Conservation (phyloP, 441 rosid species). For the Breynia disticha region DNA sequence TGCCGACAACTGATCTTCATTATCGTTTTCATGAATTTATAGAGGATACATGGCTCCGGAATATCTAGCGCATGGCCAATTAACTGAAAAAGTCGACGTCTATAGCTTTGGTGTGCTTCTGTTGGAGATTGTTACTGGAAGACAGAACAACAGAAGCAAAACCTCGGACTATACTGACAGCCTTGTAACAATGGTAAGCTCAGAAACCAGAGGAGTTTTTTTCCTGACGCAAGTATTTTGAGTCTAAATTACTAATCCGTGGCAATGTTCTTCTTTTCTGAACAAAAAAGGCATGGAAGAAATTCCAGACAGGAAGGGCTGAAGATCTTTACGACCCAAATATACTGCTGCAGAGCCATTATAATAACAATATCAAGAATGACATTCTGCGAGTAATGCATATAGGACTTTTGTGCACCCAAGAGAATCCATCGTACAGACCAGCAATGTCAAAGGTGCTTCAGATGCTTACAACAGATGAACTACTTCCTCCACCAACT, state of each 20-base stretch:
- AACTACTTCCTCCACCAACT: conserved; percentile 53
- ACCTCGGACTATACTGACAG: conserved; percentile 54
- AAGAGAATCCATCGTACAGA: conserved; percentile 57
- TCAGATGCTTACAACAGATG: conserved; percentile 65
- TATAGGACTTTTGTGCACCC: conserved; percentile 75
- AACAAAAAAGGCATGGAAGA: conserved; percentile 54
- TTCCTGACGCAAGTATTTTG: background rate
- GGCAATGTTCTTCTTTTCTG: background rate
- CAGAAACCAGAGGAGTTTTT: background rate
- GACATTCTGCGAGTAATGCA: conserved; percentile 57
- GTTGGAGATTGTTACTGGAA: conserved; percentile 74
- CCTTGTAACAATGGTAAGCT: conserved; percentile 43
- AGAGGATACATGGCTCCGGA: conserved; percentile 99
- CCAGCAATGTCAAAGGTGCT: conserved; percentile 72
- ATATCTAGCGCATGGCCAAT: conserved; percentile 79
- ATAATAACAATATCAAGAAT: conserved; percentile 30
- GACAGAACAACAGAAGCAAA: conserved; percentile 67
- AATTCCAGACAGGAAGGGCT: conserved; percentile 49
- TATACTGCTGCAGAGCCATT: conserved; percentile 36
- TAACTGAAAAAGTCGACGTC: conserved; percentile 82
- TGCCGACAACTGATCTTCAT: background rate
- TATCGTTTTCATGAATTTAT: conserved; percentile 15
- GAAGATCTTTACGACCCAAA: conserved; percentile 72
- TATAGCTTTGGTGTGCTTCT: conserved; percentile 93
- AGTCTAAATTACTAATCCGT: background rate